Percentiles rank a stretch among this genome's conserved stretches.
Evolutionary conservation across 2,329 filamentous ascomycete genomes (phyloP).

Genomic region (Penicillium sp.): DNA sequence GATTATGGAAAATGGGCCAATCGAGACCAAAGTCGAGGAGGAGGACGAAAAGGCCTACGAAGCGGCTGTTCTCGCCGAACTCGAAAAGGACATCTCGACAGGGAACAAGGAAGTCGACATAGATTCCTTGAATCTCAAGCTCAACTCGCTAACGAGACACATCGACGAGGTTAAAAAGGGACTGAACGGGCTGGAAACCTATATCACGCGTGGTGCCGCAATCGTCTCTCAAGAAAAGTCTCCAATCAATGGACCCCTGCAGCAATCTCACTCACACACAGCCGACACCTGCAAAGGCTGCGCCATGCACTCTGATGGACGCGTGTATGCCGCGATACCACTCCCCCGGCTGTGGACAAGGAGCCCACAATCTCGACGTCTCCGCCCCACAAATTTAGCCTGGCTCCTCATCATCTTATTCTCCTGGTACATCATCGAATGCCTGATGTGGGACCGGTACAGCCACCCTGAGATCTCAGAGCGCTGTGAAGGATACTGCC

Average conservation of each 20-base stretch:
- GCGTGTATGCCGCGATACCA: conserved; percentile 32
- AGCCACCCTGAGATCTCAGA: conserved; percentile 50
- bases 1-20: conserved; percentile 34
- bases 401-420: conserved; percentile 42
- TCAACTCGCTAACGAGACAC: conserved; percentile 40
- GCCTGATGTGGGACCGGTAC: conserved; percentile 49
- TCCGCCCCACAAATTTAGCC: conserved; percentile 38
- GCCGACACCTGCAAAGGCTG: conserved; percentile 25
- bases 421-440: conserved; percentile 50
- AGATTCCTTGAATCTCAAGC: conserved; percentile 39
- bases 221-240: conserved; percentile 16
- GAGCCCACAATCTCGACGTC: conserved; percentile 26
- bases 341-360: conserved; percentile 38
- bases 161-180: conserved; percentile 43
- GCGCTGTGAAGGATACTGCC: conserved; percentile 49
- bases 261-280: conserved; percentile 7
- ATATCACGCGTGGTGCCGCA: conserved; percentile 30
- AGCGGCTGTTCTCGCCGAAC: conserved; percentile 28
- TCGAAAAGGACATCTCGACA: conserved; percentile 20
- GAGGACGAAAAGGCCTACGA: conserved; percentile 35
- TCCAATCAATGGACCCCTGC: conserved; percentile 11
- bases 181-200: conserved; percentile 38
- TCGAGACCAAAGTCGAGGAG: conserved; percentile 28
- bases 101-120: conserved; percentile 29
- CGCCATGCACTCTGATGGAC: conserved; percentile 25